phyloP scores from a whole-genome alignment of 1,284 basidiomycete genomes.

The Melampsora allii-populina region DNA sequence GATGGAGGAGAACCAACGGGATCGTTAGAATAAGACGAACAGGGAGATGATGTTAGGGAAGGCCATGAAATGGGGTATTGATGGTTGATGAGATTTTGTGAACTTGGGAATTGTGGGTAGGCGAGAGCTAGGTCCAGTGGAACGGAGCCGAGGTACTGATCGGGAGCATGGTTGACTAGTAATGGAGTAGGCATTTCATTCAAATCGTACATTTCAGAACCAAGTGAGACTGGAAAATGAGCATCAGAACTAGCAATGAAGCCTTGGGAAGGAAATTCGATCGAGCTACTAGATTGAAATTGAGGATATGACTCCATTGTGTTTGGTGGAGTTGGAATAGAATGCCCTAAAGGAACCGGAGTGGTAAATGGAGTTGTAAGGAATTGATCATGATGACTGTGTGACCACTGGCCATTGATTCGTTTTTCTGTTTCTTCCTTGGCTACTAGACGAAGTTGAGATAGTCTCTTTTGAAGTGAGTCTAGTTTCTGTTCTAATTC shows the following conservation, averaged over 20 bases:
- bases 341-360: no score
- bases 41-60: slow-evolving; percentile 8
- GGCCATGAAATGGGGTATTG: slow-evolving; percentile 3
- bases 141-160: background rate
- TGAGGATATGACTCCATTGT: no score
- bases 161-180: slow-evolving; percentile 3
- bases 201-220: no score
- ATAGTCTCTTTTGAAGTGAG: slow-evolving; percentile 7
- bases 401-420: no score
- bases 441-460: background rate
- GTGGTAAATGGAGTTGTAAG: no score
- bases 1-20: background rate
- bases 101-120: background rate
- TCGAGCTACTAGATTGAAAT: no score
- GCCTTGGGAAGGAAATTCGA: no score
- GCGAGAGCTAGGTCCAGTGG: slow-evolving; percentile 3
- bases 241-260: no score
- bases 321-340: no score
- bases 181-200: background rate
- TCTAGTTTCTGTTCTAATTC: slow-evolving; percentile 30
- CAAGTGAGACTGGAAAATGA: no score
- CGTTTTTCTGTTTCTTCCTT: no score
- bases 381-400: no score
- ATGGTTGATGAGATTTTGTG: background rate
- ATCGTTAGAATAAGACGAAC: background rate